Base-by-base conservation (phyloP, 495 filamentous ascomycete species). In the Xylaria intraflava region DNA sequence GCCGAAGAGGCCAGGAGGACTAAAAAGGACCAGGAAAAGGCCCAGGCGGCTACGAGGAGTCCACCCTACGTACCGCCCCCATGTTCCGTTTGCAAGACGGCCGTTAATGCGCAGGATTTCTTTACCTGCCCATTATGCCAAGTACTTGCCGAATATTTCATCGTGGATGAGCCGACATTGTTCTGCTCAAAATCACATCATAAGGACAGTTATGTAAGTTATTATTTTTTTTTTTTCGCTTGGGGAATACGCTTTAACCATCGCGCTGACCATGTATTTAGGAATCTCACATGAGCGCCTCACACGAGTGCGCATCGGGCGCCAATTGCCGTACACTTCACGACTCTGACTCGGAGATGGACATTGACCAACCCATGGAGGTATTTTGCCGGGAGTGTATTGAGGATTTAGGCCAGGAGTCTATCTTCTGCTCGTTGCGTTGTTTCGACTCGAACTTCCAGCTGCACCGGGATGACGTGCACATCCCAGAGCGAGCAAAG, bases 131-230 rank as follows among this genome's bases (percentile, higher is more conserved):
- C 65, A 33, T 27, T 79, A 35, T 73, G 75, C 60, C 51, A 70
- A 55, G 61, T 72, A 52, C 59, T 72, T 6, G 46, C 55, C 23
- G 51, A 67, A 11, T 51, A 59, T 41, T 59, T 56, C 17, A 45
- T 71, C 23, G 51, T 55, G 36, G 51, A 62, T 6, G 42, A 53
- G 11, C 49, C 60, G 42, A 62, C 62, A 1, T 61, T 74, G 29
- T 80, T 72, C 53, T 80, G 77, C 62, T 74, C 70, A 6, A 56
- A 63, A 14, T 61, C 66, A 19, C 76, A 75, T 59, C 61, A 68
- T 20, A 51, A 68, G 22, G 59, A 69, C 29, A 68, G 69, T 49
- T 68, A 72, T 51, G 73, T 78, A 65, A 64, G 71, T 68, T n/a
- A 23, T 16, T 50, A 39, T 41, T 20, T 19, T 14, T 33, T 22